These are phyloP conservation scores for Saccharomycopsis oosterbeekiorum DNA, from an alignment of 805 yeast species.

Conservation along the genomic window DNA sequence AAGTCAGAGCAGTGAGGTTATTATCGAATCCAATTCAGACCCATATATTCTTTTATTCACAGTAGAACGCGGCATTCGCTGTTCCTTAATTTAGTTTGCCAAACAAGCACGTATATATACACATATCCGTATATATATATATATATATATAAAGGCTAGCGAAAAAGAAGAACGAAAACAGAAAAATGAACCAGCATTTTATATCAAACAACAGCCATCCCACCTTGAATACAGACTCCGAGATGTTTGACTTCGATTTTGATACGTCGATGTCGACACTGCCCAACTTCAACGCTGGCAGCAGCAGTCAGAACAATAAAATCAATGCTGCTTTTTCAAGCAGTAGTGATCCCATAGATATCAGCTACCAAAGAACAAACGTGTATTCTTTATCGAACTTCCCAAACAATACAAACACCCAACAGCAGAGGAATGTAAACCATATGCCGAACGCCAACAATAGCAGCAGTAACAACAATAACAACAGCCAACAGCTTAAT, in stretches of 20 bases:
- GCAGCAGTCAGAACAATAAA: background rate
- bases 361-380: constrained; percentile 10
- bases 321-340: background rate
- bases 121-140: too few relatives aligned
- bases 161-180: too few relatives aligned
- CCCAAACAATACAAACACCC: background rate
- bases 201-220: constrained; percentile 15
- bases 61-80: too few relatives aligned
- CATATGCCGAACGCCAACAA: background rate
- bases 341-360: constrained; percentile 14
- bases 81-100: too few relatives aligned
- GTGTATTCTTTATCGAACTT: constrained; percentile 2
- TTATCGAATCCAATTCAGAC: too few relatives aligned
- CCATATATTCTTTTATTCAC: too few relatives aligned
- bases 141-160: too few relatives aligned
- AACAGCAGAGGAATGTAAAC: constrained; percentile 3
- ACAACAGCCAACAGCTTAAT: background rate
- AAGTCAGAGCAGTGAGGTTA: too few relatives aligned
- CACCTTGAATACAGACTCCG: constrained; percentile 15
- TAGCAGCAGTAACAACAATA: background rate
- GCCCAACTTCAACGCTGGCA: constrained; percentile 4
- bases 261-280: constrained; percentile 17
- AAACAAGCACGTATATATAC: too few relatives aligned
- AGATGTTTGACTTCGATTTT: constrained; percentile 19
- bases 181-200: background rate